Conservation (phyloP, 2,329 filamentous ascomycete species). For the Dactylellina drechsleri region DNA sequence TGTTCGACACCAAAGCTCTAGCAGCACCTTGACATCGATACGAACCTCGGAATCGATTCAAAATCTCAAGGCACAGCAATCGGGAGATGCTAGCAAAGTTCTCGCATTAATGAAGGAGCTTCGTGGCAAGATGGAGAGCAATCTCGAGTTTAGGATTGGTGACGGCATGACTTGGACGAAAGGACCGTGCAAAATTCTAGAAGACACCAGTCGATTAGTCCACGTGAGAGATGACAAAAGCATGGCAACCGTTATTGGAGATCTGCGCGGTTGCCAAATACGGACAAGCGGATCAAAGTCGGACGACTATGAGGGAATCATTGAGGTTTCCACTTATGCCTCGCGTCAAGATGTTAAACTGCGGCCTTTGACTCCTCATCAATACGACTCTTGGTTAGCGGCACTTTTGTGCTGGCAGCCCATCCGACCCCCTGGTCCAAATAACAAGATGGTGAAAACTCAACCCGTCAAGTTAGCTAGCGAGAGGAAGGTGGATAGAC, state of each 20-base stretch:
- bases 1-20: slow-evolving; percentile 27
- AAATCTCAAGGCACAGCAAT: slow-evolving; percentile 18
- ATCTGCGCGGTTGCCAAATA: slow-evolving; percentile 78
- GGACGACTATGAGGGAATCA: slow-evolving; percentile 56
- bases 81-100: slow-evolving; percentile 76
- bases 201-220: slow-evolving; percentile 77
- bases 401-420: slow-evolving; percentile 85
- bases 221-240: slow-evolving; percentile 76
- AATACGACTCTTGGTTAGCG: slow-evolving; percentile 82
- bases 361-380: slow-evolving; percentile 71
- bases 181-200: slow-evolving; percentile 81
- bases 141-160: slow-evolving; percentile 76
- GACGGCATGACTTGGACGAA: slow-evolving; percentile 72
- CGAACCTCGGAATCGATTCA: slow-evolving; percentile 36
- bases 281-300: slow-evolving; percentile 66
- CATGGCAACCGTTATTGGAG: slow-evolving; percentile 72
- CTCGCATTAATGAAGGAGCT: slow-evolving; percentile 79
- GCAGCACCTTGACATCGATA: slow-evolving; percentile 21
- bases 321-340: slow-evolving; percentile 62
- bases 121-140: slow-evolving; percentile 81
- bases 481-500: slow-evolving; percentile 61
- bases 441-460: slow-evolving; percentile 67
- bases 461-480: slow-evolving; percentile 61
- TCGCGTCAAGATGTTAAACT: slow-evolving; percentile 69
- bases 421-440: slow-evolving; percentile 70